Evolutionary conservation across 2,329 filamentous ascomycete genomes (phyloP), one percentile per base, ranked within the genome.

Genomic region (Monosporascus sp.): DNA sequence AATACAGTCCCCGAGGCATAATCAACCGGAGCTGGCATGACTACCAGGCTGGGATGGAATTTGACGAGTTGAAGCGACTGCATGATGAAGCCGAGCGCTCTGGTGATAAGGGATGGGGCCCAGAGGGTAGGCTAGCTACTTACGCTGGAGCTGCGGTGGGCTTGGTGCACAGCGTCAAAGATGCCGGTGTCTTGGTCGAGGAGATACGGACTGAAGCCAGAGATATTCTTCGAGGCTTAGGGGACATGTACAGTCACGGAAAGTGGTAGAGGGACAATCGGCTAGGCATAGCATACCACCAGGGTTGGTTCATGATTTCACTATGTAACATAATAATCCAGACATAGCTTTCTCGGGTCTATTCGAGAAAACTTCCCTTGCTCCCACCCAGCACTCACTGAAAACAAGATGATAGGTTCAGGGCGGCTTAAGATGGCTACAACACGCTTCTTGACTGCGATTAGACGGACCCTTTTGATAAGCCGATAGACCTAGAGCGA

Each of bases 101-200:
- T 6, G 77, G 74, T 0, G 74, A 78, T 51, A 57, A 58, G 7
- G 77, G 72, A 2, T 80, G 76, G 75, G 77, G 77, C 0, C 72
- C 71, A 0, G 65, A 74, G 7, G 77, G 76, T 0, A 68, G 77
- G 51, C 59, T 77, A n/a, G 74, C 75, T 5, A 79, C 77, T 1
- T 80, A 80, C 58, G 77, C 75, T 0, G 75, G 77, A 0, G 71
- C 75, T 0, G 69, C 68, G 0, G 62, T 79, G 20, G 77, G 77
- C 0, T 59, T 79, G 27, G 67, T 80, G 18, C 67, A 66, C 25
- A 60, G 63, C 5, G 70, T 79, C 0, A 62, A 70, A 39, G 55
- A 62, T 36, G 75, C 76, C 0, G 67, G 54, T 2, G 59, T 54
- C 0, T 75, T 79, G 56, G 70, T 79, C 0, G 54, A 59, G 36